Evolutionary conservation across 1,284 basidiomycete genomes (phyloP), one percentile per base, ranked within the genome.

Genomic region (Polyporus tsugae): DNA sequence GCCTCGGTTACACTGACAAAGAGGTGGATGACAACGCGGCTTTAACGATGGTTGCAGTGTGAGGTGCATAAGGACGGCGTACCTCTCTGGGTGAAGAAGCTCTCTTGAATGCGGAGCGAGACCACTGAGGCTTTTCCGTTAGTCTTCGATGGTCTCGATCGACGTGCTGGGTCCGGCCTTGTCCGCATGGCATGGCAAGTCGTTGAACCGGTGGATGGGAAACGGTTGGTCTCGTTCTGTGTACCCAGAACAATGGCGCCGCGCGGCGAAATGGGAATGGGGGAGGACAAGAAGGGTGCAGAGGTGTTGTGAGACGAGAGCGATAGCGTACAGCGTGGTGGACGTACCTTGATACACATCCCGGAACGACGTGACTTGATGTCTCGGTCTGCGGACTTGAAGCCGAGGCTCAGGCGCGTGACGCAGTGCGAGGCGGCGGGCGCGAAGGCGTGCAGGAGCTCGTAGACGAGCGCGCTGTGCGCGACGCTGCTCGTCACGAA

Each of bases 31-130:
- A n/a, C n/a, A n/a, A n/a, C n/a, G 13, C 33, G 35, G 4, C 29
- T 39, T 60, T 10, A 60, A 15, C 38, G 6, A 46, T n/a, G 42
- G 25, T 33, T 35, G 25, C 25, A 35, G 46, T n/a, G 22, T 17
- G 9, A 17, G 42, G 36, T 60, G 35, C 6, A 33, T 33, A 35
- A 35, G 42, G 22, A 29, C 4, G n/a, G 22, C 65, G 63, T 36
- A 70, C 69, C 65, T 52, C 33, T 29, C 11, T 60, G 63, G 42
- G 64, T 38, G 62, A 60, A 60, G 25, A 61, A 65, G 61, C 64
- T 66, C 17, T 59, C 55, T 42, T 64, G 62, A 22, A 64, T 62
- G 22, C 63, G n/a, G 64, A 59, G 35, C 38, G 49, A 59, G 62
- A 57, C 29, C 22, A 46, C 17, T 17, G 58, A 42, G 25, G 46